Conservation (phyloP, 371 early-diverging fungal species). For the Umbelopsis sp. region DNA sequence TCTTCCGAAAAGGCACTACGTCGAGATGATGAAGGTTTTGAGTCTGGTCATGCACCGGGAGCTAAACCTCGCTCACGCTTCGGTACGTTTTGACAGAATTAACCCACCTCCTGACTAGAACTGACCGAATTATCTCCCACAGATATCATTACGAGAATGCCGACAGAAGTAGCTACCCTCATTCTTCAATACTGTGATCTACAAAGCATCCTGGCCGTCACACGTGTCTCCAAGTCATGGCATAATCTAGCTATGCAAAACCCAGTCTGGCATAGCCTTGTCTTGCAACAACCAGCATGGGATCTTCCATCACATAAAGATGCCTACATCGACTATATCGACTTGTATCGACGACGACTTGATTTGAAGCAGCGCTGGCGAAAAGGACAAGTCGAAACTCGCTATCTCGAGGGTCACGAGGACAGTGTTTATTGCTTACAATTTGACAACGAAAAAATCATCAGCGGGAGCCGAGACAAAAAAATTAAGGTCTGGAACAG, state of each 20-base stretch:
- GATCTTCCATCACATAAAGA: background rate
- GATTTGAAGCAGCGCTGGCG: conserved; percentile 39
- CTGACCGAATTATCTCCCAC: background rate
- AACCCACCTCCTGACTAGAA: too few relatives aligned
- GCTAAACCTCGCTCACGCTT: background rate
- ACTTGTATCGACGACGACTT: conserved; percentile 34
- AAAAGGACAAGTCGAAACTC: conserved; percentile 36
- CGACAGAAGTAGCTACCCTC: background rate
- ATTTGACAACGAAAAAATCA: conserved; percentile 72
- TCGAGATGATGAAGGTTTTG: conserved; percentile 3
- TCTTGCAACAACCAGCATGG: conserved; percentile 20
- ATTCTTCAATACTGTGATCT: conserved; percentile 4
- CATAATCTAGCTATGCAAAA: conserved; percentile 34
- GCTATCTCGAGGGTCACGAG: conserved; percentile 75
- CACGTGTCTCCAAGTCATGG: conserved; percentile 28
- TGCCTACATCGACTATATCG: background rate
- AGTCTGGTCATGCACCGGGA: background rate
- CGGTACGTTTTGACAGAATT: background rate
- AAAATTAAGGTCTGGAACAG: conserved; percentile 84
- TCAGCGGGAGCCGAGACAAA: conserved; percentile 93
- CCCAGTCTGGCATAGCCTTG: conserved; percentile 30
- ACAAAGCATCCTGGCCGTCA: background rate
- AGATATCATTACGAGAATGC: background rate
- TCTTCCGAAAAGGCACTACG: background rate
- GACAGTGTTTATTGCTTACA: conserved; percentile 96